phyloP scores from a whole-genome alignment of 2,329 filamentous ascomycete species.

The Colletotrichum theobromicola region DNA sequence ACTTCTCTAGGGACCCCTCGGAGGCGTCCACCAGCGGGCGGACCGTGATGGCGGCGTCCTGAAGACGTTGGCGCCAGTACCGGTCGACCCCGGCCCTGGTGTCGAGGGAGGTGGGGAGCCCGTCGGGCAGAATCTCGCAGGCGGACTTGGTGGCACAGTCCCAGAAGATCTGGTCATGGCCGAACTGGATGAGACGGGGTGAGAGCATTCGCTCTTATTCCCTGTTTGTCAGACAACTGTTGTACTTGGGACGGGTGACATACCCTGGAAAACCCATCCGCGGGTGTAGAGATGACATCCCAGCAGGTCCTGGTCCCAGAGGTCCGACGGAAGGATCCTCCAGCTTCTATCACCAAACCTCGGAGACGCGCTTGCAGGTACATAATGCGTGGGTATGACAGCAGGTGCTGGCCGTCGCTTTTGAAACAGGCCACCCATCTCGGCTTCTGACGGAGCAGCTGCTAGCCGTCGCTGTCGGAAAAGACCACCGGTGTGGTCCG shows the following conservation, averaged over 20 bases:
- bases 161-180: conserved; percentile 25
- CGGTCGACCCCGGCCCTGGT: neutral
- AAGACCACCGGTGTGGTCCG: conserved; percentile 1
- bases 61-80: neutral
- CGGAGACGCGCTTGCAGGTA: neutral
- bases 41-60: neutral
- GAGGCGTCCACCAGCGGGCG: neutral
- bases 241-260: neutral
- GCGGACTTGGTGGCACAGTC: conserved; percentile 26
- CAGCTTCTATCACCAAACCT: neutral
- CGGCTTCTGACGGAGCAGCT: conserved; percentile 12
- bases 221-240: neutral
- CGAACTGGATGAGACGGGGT: conserved; percentile 26
- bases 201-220: conserved; percentile 23
- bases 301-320: neutral
- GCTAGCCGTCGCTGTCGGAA: neutral
- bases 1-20: neutral
- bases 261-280: conserved; percentile 16
- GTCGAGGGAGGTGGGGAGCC: conserved; percentile 19
- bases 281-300: neutral
- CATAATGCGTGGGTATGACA: neutral
- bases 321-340: neutral
- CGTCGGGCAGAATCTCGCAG: conserved; percentile 22
- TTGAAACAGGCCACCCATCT: neutral
- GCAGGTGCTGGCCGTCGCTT: neutral